Conservation (phyloP, 306 rosid genomes). For the Neltuma alba region DNA sequence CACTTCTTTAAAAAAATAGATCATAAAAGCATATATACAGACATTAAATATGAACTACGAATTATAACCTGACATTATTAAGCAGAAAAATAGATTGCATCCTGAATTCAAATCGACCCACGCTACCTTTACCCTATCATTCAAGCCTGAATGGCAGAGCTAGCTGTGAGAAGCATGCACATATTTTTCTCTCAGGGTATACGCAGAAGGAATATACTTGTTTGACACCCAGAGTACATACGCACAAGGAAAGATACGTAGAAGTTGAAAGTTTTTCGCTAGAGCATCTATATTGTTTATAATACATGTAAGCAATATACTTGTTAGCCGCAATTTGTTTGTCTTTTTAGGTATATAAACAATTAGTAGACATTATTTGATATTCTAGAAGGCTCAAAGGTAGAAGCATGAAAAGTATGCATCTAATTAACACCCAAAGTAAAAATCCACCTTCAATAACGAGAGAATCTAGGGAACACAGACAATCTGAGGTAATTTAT, state of each 20-base stretch:
- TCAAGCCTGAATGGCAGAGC: conserved; percentile 9
- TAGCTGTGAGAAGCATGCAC: background rate
- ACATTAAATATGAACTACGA: conserved; percentile 10
- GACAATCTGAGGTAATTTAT: conserved; percentile 37
- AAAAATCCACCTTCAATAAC: conserved; percentile 29
- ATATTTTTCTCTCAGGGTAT: background rate
- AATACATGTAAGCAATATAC: conserved; percentile 17
- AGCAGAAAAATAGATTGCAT: conserved; percentile 11
- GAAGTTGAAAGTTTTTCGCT: background rate
- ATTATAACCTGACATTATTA: conserved; percentile 9
- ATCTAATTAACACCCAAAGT: conserved; percentile 11
- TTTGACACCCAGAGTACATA: too few relatives aligned
- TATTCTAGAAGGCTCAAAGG: conserved; percentile 11
- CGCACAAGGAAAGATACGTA: background rate
- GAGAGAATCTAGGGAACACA: background rate
- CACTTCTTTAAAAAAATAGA: background rate
- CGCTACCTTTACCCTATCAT: background rate
- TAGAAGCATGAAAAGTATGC: conserved; percentile 33
- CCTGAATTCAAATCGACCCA: background rate
- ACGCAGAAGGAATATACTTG: too few relatives aligned
- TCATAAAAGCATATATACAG: conserved; percentile 13
- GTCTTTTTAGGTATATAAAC: conserved; percentile 9
- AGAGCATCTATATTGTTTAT: background rate
- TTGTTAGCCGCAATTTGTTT: conserved; percentile 14
- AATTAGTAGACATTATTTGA: background rate